Evolutionary conservation across 352 stramenopile genomes (phyloP).

Genomic region (Phytophthora idaei): DNA sequence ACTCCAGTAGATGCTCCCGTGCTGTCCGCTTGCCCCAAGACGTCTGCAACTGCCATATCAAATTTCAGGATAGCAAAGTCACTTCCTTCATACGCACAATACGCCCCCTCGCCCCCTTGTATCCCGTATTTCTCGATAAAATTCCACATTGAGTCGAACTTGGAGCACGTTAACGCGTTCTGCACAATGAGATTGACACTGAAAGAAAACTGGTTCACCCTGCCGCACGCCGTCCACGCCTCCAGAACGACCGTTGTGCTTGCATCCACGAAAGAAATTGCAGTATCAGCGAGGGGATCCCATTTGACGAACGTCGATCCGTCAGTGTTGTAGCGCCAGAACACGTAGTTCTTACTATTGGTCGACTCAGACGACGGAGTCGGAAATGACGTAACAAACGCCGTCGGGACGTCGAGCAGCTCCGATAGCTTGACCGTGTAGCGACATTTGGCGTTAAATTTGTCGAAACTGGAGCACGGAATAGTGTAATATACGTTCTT

Average conservation of each 20-base stretch:
- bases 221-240: constrained; percentile 63
- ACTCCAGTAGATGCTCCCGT: background rate
- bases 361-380: background rate
- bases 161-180: constrained; percentile 27
- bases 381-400: constrained; percentile 3
- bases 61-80: constrained; percentile 27
- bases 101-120: constrained; percentile 6
- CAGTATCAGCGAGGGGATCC: constrained; percentile 7
- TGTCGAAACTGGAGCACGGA: constrained; percentile 22
- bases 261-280: constrained; percentile 34
- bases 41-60: constrained; percentile 6
- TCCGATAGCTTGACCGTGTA: constrained; percentile 21
- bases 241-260: constrained; percentile 50
- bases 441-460: constrained; percentile 7
- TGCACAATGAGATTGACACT: constrained; percentile 44
- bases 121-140: constrained; percentile 13
- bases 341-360: constrained; percentile 28
- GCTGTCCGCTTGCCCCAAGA: constrained; percentile 3
- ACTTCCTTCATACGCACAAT: constrained; percentile 29
- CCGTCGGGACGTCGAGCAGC: constrained; percentile 13
- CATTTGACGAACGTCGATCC: constrained; percentile 13
- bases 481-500: constrained; percentile 26
- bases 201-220: constrained; percentile 32
- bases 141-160: constrained; percentile 23
- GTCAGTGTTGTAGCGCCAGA: constrained; percentile 58